Evolutionary conservation across 2,329 filamentous ascomycete genomes (phyloP).

Genomic region (Orbilia blumenaviensis): DNA sequence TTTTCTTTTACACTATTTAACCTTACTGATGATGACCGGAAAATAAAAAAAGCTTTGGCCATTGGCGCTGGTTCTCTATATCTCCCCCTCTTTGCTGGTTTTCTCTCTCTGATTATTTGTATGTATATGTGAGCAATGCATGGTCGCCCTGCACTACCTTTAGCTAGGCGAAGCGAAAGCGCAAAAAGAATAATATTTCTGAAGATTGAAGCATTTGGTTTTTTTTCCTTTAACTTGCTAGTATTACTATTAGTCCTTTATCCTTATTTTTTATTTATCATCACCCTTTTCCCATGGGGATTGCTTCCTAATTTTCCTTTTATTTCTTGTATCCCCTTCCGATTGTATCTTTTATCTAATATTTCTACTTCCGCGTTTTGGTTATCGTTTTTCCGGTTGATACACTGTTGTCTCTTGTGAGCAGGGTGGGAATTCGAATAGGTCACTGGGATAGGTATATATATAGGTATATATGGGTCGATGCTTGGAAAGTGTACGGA

Average conservation of each 20-base stretch:
- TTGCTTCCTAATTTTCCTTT: background rate
- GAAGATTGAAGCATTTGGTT: background rate
- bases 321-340: background rate
- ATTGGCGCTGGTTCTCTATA: background rate
- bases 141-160: background rate
- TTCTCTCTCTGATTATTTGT: too few relatives aligned
- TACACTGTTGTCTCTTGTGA: too few relatives aligned
- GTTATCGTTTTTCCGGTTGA: background rate
- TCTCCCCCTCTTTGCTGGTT: background rate
- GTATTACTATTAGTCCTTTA: too few relatives aligned
- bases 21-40: background rate
- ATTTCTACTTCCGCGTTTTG: background rate
- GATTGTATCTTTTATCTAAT: slow-evolving; percentile 11
- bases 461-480: too few relatives aligned
- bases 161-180: background rate
- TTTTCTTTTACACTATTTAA: background rate
- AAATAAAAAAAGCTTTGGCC: background rate
- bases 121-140: background rate
- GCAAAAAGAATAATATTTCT: background rate
- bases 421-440: too few relatives aligned
- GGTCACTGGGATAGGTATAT: too few relatives aligned
- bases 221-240: background rate
- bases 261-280: background rate
- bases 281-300: background rate
- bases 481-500: slow-evolving; percentile 12